Evolutionary conservation across 2,329 filamentous ascomycete genomes (phyloP).

Genomic region (Aureobasidium zeae): DNA sequence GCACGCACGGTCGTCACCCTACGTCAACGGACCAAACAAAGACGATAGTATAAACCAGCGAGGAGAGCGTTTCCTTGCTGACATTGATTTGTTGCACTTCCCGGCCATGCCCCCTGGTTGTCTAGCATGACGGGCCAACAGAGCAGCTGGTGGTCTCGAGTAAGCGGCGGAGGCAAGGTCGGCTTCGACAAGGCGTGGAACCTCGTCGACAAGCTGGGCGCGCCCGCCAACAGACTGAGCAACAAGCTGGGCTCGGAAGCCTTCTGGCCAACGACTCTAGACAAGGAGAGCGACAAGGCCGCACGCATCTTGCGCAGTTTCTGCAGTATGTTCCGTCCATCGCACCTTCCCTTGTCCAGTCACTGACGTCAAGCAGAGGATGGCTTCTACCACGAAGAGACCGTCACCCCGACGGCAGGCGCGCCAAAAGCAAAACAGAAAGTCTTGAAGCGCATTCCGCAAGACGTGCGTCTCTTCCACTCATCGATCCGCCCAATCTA

Average conservation of each 20-base stretch:
- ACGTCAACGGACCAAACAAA: constrained; percentile 3
- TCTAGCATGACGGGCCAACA: constrained; percentile 7
- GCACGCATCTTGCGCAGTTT: constrained; percentile 83
- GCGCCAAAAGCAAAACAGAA: constrained; percentile 52
- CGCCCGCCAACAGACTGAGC: constrained; percentile 69
- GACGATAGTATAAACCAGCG: neutral
- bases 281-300: constrained; percentile 85
- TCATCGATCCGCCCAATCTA: neutral
- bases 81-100: constrained; percentile 8
- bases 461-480: constrained; percentile 32
- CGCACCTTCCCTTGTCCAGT: neutral
- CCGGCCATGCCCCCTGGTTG: no score
- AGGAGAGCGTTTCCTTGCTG: neutral
- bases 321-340: constrained; percentile 56
- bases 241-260: constrained; percentile 75
- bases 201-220: constrained; percentile 53
- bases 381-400: constrained; percentile 56
- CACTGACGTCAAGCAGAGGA: constrained; percentile 40
- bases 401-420: constrained; percentile 34
- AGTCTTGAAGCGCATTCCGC: constrained; percentile 74
- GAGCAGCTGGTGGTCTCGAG: constrained; percentile 14
- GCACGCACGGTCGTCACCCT: neutral
- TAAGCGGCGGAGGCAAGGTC: constrained; percentile 42
- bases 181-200: constrained; percentile 67
- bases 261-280: constrained; percentile 77